These are phyloP conservation scores for barrel medic (Medicago truncatula) DNA, from an alignment of 306 rosid genomes.

Conservation along the genomic window MtrunA17r5.0-ANR NC_053048.1:27546501-27547000, in stretches of 20 bases:
- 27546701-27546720: constrained; percentile 47
- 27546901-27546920: constrained; percentile 46
- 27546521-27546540: constrained; percentile 38
- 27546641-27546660: neutral
- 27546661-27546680: constrained; percentile 58
- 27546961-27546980: constrained; percentile 43
- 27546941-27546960: constrained; percentile 40
- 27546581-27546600: constrained; percentile 16
- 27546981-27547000: constrained; percentile 31
- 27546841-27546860: neutral
- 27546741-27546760: constrained; percentile 38
- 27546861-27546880: constrained; percentile 56
- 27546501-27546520: constrained; percentile 27
- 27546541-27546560: constrained; percentile 16
- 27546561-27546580: constrained; percentile 39
- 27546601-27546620: constrained; percentile 34
- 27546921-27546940: constrained; percentile 44
- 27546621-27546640: constrained; percentile 25
- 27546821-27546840: constrained; percentile 50
- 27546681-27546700: constrained; percentile 52
- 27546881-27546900: constrained; percentile 55
- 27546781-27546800: neutral
- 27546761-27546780: constrained; percentile 43
- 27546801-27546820: constrained; percentile 36
- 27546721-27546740: constrained; percentile 34